Evolutionary conservation across 192 early-diverging fungal genomes (phyloP).

Genomic region (Gaertneriomyces sp.): DNA sequence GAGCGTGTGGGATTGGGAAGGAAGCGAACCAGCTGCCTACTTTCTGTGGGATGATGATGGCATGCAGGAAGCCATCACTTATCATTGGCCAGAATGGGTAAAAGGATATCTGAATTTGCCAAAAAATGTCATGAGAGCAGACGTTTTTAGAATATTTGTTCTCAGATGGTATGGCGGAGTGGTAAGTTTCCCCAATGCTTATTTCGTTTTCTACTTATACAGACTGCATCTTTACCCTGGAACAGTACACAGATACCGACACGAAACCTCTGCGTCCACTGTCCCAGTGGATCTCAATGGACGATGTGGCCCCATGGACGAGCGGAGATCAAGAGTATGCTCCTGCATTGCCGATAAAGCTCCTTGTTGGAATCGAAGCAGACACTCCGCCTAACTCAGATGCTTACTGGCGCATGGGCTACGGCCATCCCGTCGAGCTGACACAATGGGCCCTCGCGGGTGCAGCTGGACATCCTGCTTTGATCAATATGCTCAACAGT

Average conservation of each 20-base stretch:
- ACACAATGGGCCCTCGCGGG: constrained; percentile 18
- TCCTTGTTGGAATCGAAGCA: constrained; percentile 21
- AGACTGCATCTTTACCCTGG: background rate
- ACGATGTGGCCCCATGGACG: constrained; percentile 14
- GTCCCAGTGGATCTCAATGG: constrained; percentile 10
- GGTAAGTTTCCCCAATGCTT: constrained; percentile 11
- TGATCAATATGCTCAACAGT: constrained; percentile 15
- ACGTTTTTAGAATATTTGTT: constrained; percentile 15
- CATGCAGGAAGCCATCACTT: constrained; percentile 1
- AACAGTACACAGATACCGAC: constrained; percentile 22
- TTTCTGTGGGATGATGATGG: constrained; percentile 29
- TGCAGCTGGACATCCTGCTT: constrained; percentile 8
- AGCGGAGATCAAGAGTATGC: background rate
- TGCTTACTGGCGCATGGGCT: constrained; percentile 24
- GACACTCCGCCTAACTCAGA: constrained; percentile 11
- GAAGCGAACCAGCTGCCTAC: constrained; percentile 3
- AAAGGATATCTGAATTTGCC: constrained; percentile 3
- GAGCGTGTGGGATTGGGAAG: background rate
- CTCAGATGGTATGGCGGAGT: constrained; percentile 20
- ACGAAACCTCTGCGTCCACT: constrained; percentile 20
- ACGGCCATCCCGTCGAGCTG: constrained; percentile 16
- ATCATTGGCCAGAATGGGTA: background rate
- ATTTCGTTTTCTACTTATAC: background rate
- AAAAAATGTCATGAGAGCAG: constrained; percentile 17
- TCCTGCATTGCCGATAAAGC: background rate